A percentile compares a stretch with the other conserved stretches of the same genome.
Evolutionary conservation across 208 protist species (phyloP).

Genomic region (Zelonia costaricensis): DNA sequence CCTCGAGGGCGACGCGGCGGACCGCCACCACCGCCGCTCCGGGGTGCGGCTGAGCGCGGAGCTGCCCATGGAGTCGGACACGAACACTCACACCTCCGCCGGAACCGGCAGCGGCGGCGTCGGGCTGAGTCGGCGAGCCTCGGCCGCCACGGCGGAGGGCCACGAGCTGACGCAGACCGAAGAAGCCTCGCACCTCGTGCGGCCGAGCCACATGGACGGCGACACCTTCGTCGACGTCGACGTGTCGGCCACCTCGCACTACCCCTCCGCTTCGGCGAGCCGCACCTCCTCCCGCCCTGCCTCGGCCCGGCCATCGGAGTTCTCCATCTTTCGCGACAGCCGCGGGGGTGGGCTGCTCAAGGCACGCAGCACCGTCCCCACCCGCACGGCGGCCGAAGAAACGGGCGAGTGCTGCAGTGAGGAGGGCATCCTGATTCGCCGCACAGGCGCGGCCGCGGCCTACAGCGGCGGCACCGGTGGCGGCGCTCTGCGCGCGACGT

Average conservation of each 20-base stretch:
- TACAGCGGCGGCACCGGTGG: background rate
- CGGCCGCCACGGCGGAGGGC: conserved; percentile 10
- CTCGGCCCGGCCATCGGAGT: conserved; percentile 60
- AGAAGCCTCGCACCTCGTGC: conserved; percentile 15
- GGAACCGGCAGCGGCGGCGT: conserved; percentile 8
- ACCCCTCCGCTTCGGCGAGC: conserved; percentile 20
- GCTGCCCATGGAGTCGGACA: conserved; percentile 32
- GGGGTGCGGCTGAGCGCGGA: conserved; percentile 75
- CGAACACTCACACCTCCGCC: conserved; percentile 1
- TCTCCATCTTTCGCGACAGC: conserved; percentile 79
- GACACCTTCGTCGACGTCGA: conserved; percentile 21
- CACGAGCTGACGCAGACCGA: conserved; percentile 18
- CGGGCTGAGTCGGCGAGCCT: background rate
- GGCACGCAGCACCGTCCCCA: conserved; percentile 10
- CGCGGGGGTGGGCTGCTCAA: conserved; percentile 5
- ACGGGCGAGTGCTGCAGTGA: too few relatives aligned
- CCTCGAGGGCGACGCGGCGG: conserved; percentile 20
- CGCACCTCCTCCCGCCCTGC: conserved; percentile 26
- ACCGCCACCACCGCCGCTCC: conserved; percentile 41
- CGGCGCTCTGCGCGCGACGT: conserved; percentile 7
- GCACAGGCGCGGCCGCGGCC: too few relatives aligned
- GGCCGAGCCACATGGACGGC: conserved; percentile 16
- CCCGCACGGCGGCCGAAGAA: conserved; percentile 7
- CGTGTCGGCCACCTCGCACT: conserved; percentile 31
- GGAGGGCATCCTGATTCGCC: conserved; percentile 22